Evolutionary conservation across 108 stramenopile species (phyloP).

Genomic region (Conticribra guillardii): DNA sequence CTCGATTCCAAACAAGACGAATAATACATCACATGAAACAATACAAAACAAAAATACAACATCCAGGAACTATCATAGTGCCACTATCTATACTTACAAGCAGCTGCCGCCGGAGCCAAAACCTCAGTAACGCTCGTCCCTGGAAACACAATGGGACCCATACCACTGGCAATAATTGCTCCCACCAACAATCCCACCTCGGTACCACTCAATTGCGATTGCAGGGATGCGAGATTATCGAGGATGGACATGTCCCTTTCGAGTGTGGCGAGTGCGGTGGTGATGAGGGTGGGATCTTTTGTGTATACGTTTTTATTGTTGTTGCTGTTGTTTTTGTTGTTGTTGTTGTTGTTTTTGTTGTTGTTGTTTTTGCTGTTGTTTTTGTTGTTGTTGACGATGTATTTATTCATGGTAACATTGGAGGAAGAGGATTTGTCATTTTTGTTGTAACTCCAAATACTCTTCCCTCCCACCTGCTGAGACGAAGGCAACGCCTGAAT

Average conservation of each 20-base stretch:
- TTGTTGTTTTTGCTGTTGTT: neutral
- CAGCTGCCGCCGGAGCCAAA: conserved; percentile 67
- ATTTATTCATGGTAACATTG: neutral
- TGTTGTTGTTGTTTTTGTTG: neutral
- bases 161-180: conserved; percentile 60
- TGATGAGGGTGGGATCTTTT: conserved; percentile 27
- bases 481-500: neutral
- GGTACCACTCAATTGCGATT: conserved; percentile 65
- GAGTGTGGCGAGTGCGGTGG: conserved; percentile 30
- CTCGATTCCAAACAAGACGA: too few relatives aligned
- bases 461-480: neutral
- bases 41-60: neutral
- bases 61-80: neutral
- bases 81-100: conserved; percentile 29
- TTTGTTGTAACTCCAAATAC: neutral
- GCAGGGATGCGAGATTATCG: conserved; percentile 64
- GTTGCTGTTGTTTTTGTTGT: conserved; percentile 5
- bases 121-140: conserved; percentile 73
- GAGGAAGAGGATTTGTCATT: neutral
- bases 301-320: conserved; percentile 13
- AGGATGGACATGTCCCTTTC: conserved; percentile 67
- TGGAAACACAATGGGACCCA: conserved; percentile 69
- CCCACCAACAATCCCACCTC: conserved; percentile 67
- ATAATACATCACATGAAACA: neutral
- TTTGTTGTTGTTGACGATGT: neutral